Percentiles rank a stretch among this genome's conserved stretches.
Evolutionary conservation across 208 protist genomes (phyloP).

Genomic region (Leptomonas pyrrhocoris): DNA sequence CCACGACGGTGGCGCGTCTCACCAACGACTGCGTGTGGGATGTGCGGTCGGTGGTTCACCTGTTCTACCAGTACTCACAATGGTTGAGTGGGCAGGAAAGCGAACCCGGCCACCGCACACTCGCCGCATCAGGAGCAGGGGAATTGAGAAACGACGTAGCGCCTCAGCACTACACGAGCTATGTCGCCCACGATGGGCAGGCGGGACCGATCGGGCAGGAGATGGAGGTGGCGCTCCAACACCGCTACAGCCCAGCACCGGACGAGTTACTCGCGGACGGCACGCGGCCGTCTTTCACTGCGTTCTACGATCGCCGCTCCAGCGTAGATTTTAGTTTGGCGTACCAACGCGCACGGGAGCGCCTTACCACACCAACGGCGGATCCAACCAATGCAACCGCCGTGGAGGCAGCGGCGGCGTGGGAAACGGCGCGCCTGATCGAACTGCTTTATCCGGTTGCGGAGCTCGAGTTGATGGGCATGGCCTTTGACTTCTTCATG

Average conservation of each 20-base stretch:
- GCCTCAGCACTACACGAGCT: slow-evolving; percentile 7
- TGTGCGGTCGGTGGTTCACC: slow-evolving; percentile 1
- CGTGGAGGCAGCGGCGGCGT: not conserved
- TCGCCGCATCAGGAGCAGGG: not conserved
- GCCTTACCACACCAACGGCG: not conserved
- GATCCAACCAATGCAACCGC: not conserved
- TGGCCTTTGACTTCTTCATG: slow-evolving; percentile 33
- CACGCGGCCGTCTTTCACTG: slow-evolving; percentile 8
- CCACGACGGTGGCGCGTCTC: slow-evolving; percentile 14
- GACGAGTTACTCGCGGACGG: slow-evolving; percentile 4
- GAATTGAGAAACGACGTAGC: not conserved
- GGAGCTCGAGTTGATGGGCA: slow-evolving; percentile 21
- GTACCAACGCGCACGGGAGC: not conserved
- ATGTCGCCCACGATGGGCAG: slow-evolving; percentile 21
- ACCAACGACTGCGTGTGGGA: slow-evolving; percentile 24
- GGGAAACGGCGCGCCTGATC: not conserved
- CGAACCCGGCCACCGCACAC: not conserved
- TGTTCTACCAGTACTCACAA: slow-evolving; percentile 17
- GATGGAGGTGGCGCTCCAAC: slow-evolving; percentile 20
- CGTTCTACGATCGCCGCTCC: slow-evolving; percentile 16
- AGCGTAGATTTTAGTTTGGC: not conserved
- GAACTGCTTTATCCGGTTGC: slow-evolving; percentile 21
- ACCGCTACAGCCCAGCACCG: not conserved
- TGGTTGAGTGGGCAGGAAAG: not conserved
- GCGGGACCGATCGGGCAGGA: slow-evolving; percentile 3